Conservation (phyloP, 2,329 filamentous ascomycete genomes). For the Fusarium udum region DNA sequence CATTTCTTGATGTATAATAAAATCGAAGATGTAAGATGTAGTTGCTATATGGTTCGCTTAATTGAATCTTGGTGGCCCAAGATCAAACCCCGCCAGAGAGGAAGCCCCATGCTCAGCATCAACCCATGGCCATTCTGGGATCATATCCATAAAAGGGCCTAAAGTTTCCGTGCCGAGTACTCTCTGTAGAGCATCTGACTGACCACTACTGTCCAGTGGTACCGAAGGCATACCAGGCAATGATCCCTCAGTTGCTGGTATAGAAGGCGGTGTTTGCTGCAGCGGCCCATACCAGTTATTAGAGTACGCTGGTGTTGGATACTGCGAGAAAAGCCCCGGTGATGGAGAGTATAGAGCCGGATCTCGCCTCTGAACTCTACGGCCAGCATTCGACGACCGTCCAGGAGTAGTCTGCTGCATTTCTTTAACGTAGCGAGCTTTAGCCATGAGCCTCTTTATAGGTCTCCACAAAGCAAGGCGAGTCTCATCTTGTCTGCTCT, state of each 20-base stretch:
- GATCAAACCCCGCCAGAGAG: not conserved
- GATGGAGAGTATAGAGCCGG: not conserved
- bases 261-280: not conserved
- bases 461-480: not conserved
- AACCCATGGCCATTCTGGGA: not conserved
- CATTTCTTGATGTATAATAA: no score
- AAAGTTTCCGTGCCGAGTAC: not conserved
- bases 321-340: not conserved
- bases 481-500: not conserved
- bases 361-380: not conserved
- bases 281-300: not conserved
- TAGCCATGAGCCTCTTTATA: not conserved
- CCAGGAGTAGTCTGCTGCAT: not conserved
- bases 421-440: not conserved
- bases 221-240: rapidly evolving
- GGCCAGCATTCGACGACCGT: rapidly evolving
- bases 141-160: not conserved
- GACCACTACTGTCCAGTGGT: not conserved
- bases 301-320: not conserved
- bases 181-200: not conserved
- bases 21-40: no score
- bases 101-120: not conserved
- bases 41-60: no score
- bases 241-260: rapidly evolving
- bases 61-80: not conserved